phyloP scores from a whole-genome alignment of 2,329 filamentous ascomycete genomes.

The Ascocoryne sarcoides region DNA sequence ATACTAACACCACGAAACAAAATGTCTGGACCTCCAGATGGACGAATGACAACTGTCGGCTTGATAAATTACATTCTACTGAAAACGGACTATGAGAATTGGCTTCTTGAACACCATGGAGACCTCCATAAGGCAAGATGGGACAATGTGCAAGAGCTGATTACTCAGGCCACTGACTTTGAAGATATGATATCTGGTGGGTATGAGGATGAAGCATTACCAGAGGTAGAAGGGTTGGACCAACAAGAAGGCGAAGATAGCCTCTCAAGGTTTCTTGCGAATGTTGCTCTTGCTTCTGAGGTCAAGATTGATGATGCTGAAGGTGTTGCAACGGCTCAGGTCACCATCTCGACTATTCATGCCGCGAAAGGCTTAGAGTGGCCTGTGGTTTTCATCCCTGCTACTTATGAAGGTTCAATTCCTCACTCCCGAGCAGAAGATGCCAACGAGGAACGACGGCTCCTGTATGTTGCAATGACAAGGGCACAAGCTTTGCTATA shows the following conservation, averaged over 20 bases:
- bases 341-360: slow-evolving; percentile 94
- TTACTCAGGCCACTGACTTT: slow-evolving; percentile 70
- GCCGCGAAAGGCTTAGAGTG: slow-evolving; percentile 94
- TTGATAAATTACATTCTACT: slow-evolving; percentile 46
- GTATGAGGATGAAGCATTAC: slow-evolving; percentile 45
- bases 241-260: slow-evolving; percentile 56
- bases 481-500: slow-evolving; percentile 80
- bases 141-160: slow-evolving; percentile 85
- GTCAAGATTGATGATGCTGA: slow-evolving; percentile 55
- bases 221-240: slow-evolving; percentile 61
- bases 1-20: slow-evolving; percentile 49
- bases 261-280: slow-evolving; percentile 76
- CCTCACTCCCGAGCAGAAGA: slow-evolving; percentile 84
- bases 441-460: slow-evolving; percentile 72
- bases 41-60: slow-evolving; percentile 25
- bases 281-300: slow-evolving; percentile 78
- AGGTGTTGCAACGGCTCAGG: slow-evolving; percentile 48
- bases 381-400: slow-evolving; percentile 90
- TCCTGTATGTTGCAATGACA: slow-evolving; percentile 96
- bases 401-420: slow-evolving; percentile 81
- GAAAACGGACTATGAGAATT: slow-evolving; percentile 65
- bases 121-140: slow-evolving; percentile 72
- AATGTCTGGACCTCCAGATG: slow-evolving; percentile 29
- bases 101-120: slow-evolving; percentile 60
- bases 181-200: slow-evolving; percentile 23